phyloP scores from a whole-genome alignment of 768 basidiomycete species.

The Psilocybe subaeruginosa region DNA sequence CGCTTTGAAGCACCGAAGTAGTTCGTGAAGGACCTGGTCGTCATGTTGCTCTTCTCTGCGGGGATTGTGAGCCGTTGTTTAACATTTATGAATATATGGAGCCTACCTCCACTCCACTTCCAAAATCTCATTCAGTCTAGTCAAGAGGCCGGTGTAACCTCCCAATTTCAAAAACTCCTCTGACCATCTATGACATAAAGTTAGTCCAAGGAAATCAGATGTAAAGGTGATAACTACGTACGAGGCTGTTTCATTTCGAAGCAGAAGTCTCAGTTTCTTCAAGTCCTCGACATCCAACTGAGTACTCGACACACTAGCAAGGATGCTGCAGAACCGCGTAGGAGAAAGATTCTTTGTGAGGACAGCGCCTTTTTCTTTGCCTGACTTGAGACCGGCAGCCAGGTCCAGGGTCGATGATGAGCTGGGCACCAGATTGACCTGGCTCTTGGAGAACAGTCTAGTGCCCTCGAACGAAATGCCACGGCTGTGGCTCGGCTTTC shows the following conservation, averaged over 20 bases:
- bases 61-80: not conserved
- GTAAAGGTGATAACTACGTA: conserved; percentile 31
- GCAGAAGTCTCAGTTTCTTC: conserved; percentile 84
- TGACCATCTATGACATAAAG: conserved; percentile 68
- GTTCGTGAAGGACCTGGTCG: conserved; percentile 90
- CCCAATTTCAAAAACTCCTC: conserved; percentile 81
- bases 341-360: conserved; percentile 58
- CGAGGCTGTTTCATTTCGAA: conserved; percentile 92
- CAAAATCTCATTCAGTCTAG: conserved; percentile 86
- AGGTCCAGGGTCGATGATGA: conserved; percentile 49
- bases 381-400: conserved; percentile 37
- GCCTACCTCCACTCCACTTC: conserved; percentile 94
- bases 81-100: conserved; percentile 23
- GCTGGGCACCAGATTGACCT: conserved; percentile 42
- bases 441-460: conserved; percentile 55
- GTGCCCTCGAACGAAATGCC: conserved; percentile 63
- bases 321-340: conserved; percentile 65
- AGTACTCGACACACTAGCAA: conserved; percentile 69
- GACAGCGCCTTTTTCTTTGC: conserved; percentile 44
- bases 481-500: conserved; percentile 55
- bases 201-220: not conserved
- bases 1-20: conserved; percentile 93
- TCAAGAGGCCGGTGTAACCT: conserved; percentile 85
- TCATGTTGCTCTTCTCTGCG: conserved; percentile 96
- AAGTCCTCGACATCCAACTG: conserved; percentile 84